Evolutionary conservation across 371 early-diverging fungal genomes (phyloP).

Genomic region (Gilbertella persicaria): DNA sequence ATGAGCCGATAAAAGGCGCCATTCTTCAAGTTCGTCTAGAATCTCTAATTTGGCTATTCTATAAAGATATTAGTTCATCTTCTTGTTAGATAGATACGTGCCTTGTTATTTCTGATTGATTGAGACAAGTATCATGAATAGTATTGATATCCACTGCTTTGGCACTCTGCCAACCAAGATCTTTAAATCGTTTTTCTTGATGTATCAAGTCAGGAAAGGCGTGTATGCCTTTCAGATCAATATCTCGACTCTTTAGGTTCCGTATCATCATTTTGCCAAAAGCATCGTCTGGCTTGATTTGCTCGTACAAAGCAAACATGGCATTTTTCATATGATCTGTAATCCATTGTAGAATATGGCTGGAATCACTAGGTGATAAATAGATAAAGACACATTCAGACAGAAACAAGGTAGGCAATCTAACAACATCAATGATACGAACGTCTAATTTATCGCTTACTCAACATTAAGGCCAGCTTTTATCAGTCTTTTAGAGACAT

Average conservation of each 20-base stretch:
- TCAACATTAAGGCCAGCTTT: slow-evolving; percentile 69
- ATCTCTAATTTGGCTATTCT: slow-evolving; percentile 81
- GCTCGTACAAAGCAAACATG: slow-evolving; percentile 84
- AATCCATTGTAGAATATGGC: slow-evolving; percentile 73
- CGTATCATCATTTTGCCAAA: slow-evolving; percentile 93
- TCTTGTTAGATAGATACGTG: slow-evolving; percentile 19
- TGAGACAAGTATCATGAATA: slow-evolving; percentile 60
- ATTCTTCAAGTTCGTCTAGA: slow-evolving; percentile 95
- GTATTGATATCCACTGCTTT: slow-evolving; percentile 73
- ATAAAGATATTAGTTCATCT: neutral
- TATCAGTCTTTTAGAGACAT: slow-evolving; percentile 59
- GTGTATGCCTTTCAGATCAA: slow-evolving; percentile 74
- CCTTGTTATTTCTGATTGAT: slow-evolving; percentile 55
- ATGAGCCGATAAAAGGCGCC: slow-evolving; percentile 81
- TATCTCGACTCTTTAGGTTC: slow-evolving; percentile 73
- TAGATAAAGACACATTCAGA: slow-evolving; percentile 95
- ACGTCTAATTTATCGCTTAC: slow-evolving; percentile 38
- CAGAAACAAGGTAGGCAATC: slow-evolving; percentile 82
- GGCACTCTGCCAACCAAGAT: slow-evolving; percentile 66
- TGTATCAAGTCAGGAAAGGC: slow-evolving; percentile 73
- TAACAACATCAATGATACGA: no score
- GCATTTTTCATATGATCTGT: slow-evolving; percentile 49
- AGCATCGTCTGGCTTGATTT: slow-evolving; percentile 85
- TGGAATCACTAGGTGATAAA: slow-evolving; percentile 65
- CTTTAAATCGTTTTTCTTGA: slow-evolving; percentile 66